Conservation (phyloP, 306 rosid genomes). For the Alnus rubra region DNA sequence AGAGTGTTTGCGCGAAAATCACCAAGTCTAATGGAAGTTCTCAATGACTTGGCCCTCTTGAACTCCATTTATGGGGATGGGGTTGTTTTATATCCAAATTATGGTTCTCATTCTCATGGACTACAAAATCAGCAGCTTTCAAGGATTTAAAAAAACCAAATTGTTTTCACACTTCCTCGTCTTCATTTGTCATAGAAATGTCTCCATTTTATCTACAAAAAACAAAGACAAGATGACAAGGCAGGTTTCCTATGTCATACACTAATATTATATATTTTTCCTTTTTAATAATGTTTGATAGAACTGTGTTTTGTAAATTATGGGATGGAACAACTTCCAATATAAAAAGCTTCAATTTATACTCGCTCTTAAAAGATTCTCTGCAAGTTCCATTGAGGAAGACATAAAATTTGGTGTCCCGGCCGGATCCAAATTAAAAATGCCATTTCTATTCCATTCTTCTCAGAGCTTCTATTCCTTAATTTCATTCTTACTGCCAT, state of each 20-base stretch:
- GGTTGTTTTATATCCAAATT: conserved; percentile 39
- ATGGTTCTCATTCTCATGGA: conserved; percentile 60
- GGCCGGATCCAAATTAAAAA: conserved; percentile 19
- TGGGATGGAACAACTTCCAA: conserved; percentile 29
- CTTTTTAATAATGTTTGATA: conserved; percentile 26
- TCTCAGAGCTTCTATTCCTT: conserved; percentile 23
- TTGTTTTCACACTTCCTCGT: conserved; percentile 41
- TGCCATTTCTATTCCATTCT: conserved; percentile 25
- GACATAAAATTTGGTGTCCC: not conserved
- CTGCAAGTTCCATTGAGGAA: conserved; percentile 31
- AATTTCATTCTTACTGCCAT: conserved; percentile 16
- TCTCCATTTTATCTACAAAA: conserved; percentile 42
- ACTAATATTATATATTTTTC: conserved; percentile 2
- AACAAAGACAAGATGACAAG: conserved; percentile 62
- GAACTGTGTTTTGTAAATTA: conserved; percentile 33
- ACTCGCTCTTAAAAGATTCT: conserved; percentile 30
- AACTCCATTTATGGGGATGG: conserved; percentile 19
- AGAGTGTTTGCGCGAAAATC: conserved; percentile 4
- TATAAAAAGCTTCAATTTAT: conserved; percentile 34
- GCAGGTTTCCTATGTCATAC: conserved; percentile 49
- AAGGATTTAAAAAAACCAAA: conserved; percentile 27
- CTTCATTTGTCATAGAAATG: conserved; percentile 26
- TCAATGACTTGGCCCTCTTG: conserved; percentile 18
- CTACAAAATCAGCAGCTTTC: conserved; percentile 39
- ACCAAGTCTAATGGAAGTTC: conserved; percentile 11